Evolutionary conservation across 78 protist species (phyloP).

Genomic region (Chrysochromulina tobinii): DNA sequence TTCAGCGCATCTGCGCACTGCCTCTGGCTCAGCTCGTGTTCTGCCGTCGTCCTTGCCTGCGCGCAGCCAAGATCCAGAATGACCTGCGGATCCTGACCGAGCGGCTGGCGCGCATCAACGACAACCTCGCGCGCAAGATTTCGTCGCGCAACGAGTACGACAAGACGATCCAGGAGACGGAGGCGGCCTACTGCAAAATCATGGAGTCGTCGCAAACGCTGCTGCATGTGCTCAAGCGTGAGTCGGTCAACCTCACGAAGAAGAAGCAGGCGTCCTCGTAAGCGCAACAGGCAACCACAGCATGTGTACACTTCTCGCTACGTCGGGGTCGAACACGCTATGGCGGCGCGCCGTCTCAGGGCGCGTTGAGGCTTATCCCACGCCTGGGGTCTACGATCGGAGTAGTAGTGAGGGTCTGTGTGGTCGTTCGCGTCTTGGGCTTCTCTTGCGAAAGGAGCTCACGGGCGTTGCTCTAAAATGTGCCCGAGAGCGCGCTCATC

Average conservation of each 20-base stretch:
- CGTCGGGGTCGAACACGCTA: too few species aligned
- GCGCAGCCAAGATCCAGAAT: slow-evolving; percentile 39
- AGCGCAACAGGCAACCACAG: too few species aligned
- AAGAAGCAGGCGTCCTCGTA: neutral
- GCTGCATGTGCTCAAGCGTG: slow-evolving; percentile 63
- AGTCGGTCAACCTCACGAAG: slow-evolving; percentile 38
- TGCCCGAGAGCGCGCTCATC: too few species aligned
- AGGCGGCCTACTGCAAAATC: slow-evolving; percentile 60
- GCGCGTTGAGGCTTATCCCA: too few species aligned
- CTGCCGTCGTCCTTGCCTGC: neutral
- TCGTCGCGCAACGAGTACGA: slow-evolving; percentile 51
- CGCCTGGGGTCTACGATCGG: too few species aligned
- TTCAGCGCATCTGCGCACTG: neutral
- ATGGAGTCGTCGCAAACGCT: slow-evolving; percentile 65
- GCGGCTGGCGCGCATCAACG: slow-evolving; percentile 36
- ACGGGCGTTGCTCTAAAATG: too few species aligned
- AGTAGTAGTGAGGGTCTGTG: too few species aligned
- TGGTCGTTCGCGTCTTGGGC: too few species aligned
- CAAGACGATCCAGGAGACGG: slow-evolving; percentile 66
- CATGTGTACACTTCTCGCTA: too few species aligned
- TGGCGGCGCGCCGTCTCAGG: too few species aligned
- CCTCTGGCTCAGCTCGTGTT: neutral
- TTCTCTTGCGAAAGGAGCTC: too few species aligned
- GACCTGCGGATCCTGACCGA: slow-evolving; percentile 45
- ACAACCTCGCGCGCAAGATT: slow-evolving; percentile 27